Conservation (phyloP, 2,329 filamentous ascomycete species). For the Beauveria bassiana region DNA sequence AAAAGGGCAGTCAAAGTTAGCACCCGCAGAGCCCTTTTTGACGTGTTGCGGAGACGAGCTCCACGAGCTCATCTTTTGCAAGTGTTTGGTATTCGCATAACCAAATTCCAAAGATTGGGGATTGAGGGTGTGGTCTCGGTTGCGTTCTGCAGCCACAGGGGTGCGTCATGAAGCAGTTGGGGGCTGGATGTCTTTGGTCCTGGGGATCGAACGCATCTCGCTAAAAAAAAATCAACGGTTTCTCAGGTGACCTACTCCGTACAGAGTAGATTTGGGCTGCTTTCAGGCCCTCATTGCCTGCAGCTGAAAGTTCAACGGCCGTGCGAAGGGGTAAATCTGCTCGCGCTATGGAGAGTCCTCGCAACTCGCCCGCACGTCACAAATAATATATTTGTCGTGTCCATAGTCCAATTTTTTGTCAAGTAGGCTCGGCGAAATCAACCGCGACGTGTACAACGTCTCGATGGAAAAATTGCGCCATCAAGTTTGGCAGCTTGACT, state of each 20-base stretch:
- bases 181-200: neutral
- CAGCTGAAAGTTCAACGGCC: neutral
- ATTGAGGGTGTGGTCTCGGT: neutral
- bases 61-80: neutral
- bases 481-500: neutral
- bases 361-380: neutral
- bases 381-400: too few species aligned
- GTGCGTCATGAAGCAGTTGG: neutral
- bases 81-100: too few species aligned
- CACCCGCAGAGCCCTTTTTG: neutral
- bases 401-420: too few species aligned
- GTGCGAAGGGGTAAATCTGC: neutral
- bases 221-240: neutral
- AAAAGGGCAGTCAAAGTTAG: neutral
- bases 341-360: neutral
- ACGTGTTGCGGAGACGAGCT: constrained; percentile 2
- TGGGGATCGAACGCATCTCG: neutral
- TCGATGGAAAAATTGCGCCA: too few species aligned
- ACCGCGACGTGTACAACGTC: neutral
- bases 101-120: too few species aligned
- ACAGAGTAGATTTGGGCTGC: neutral
- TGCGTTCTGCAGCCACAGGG: neutral
- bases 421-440: too few species aligned
- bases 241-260: neutral
- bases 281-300: neutral